Evolutionary conservation across 1,284 basidiomycete species (phyloP), one percentile per base, ranked within the genome.

Genomic region (Cystobasidium slooffiae): DNA sequence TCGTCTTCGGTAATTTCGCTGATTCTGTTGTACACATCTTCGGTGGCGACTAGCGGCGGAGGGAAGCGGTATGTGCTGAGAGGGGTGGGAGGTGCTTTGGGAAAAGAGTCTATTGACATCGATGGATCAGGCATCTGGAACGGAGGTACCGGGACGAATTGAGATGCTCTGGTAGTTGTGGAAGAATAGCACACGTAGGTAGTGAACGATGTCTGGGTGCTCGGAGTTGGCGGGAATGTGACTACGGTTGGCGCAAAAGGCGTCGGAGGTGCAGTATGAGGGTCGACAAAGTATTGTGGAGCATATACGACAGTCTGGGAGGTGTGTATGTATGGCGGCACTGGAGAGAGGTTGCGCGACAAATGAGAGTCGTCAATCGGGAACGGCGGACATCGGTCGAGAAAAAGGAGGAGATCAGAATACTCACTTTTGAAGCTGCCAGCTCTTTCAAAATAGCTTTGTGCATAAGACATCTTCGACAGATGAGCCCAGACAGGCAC

Each of bases 41-140:
- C 18, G 8, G 51, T 24, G 10, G 37, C 10, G 10, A 20, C 24
- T 14, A 66, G 39, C 9, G 49, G 51, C 39, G 64, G 31, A 43
- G 64, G 64, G 41, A 53, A 66, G 24, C 64, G 64, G 53, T 66
- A 66, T 1, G 47, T 43, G 64, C 16, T 41, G 31, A 53, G 64
- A 12, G 47, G 12, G 24, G 31, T 10, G 4, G 10, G 12, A 24
- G n/a, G n/a, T 31, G 14, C 6, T 41, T 59, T 16, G 31, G n/a
- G 20, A n/a, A 39, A 41, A 5, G 10, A 31, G 56, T 41, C 37
- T 43, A 39, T 39, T 9, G 43, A 3, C 6, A 6, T 59, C 39
- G 31, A 31, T 31, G 31, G 31, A 31, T 31, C 31, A 31, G 2
- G 31, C 31, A 31, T 31, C 5, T 31, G 31, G 31, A 31, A 31